phyloP scores from a whole-genome alignment of 2,329 filamentous ascomycete species.

The Stagonosporopsis rhizophila region DNA sequence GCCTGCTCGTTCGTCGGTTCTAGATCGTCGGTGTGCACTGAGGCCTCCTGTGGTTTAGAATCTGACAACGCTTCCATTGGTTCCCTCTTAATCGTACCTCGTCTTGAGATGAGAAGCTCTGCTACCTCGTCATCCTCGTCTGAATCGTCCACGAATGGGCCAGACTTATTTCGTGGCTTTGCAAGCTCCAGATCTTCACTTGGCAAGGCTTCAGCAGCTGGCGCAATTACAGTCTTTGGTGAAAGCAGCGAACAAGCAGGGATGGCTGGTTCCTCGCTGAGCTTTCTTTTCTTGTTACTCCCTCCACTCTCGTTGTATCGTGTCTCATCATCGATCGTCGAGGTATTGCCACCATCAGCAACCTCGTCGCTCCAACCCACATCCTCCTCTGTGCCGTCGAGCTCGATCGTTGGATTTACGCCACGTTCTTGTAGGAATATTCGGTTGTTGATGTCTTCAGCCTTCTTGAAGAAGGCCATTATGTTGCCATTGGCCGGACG shows the following conservation, averaged over 20 bases:
- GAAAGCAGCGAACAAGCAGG: slow-evolving; percentile 45
- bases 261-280: slow-evolving; percentile 48
- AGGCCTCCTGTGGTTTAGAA: slow-evolving; percentile 34
- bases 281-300: slow-evolving; percentile 53
- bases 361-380: slow-evolving; percentile 43
- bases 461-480: slow-evolving; percentile 62
- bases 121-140: slow-evolving; percentile 58
- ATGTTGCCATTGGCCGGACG: slow-evolving; percentile 59
- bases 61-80: slow-evolving; percentile 17
- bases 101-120: slow-evolving; percentile 17
- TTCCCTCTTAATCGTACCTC: slow-evolving; percentile 33
- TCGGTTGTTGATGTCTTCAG: slow-evolving; percentile 50
- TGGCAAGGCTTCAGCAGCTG: background rate
- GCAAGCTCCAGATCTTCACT: slow-evolving; percentile 17
- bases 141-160: slow-evolving; percentile 76
- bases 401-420: slow-evolving; percentile 23
- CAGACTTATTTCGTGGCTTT: slow-evolving; percentile 51
- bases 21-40: slow-evolving; percentile 16
- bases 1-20: slow-evolving; percentile 5
- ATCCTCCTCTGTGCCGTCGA: slow-evolving; percentile 36
- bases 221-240: slow-evolving; percentile 18
- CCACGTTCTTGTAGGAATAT: slow-evolving; percentile 48
- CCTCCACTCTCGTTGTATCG: slow-evolving; percentile 55
- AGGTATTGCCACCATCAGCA: slow-evolving; percentile 22
- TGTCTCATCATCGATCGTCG: slow-evolving; percentile 29